Evolutionary conservation across 495 filamentous ascomycete species (phyloP).

Genomic region (Penicillium cataractarum): DNA sequence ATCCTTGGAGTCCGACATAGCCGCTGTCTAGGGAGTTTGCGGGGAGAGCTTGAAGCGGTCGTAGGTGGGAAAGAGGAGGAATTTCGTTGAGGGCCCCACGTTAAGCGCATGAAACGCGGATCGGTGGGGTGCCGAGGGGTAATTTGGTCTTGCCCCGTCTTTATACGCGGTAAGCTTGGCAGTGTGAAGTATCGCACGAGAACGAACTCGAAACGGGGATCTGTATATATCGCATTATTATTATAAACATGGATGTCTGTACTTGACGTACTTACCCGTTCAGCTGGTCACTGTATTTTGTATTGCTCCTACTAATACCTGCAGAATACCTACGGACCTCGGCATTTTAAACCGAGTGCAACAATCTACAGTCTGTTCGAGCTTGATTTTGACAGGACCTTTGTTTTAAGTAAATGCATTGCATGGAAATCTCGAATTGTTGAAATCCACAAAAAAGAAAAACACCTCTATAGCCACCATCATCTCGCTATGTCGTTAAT

Average conservation of each 20-base stretch:
- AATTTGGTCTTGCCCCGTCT: neutral
- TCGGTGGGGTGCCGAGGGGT: conserved; percentile 36
- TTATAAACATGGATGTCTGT: neutral
- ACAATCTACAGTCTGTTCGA: neutral
- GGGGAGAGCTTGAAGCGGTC: conserved; percentile 7
- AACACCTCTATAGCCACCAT: conserved; percentile 28
- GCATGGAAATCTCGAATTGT: conserved; percentile 29
- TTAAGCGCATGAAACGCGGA: conserved; percentile 30
- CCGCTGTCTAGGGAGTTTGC: conserved; percentile 11
- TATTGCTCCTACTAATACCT: neutral
- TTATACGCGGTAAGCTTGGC: neutral
- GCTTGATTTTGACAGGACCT: neutral
- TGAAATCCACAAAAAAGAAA: conserved; percentile 30
- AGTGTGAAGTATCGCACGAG: neutral
- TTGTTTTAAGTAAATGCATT: conserved; percentile 1
- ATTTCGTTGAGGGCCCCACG: conserved; percentile 40
- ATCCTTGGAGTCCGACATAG: conserved; percentile 46
- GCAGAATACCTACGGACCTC: neutral
- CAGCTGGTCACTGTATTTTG: neutral
- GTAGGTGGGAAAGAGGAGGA: conserved; percentile 27
- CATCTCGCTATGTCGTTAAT: conserved; percentile 17
- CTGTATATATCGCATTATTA: neutral
- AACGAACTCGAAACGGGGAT: neutral
- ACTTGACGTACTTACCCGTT: neutral
- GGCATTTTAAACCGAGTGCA: neutral